Evolutionary conservation across 176 grass and related monocot genomes (phyloP), one percentile per base, ranked within the genome.

Genomic region (Chrysopogon serrulatus): DNA sequence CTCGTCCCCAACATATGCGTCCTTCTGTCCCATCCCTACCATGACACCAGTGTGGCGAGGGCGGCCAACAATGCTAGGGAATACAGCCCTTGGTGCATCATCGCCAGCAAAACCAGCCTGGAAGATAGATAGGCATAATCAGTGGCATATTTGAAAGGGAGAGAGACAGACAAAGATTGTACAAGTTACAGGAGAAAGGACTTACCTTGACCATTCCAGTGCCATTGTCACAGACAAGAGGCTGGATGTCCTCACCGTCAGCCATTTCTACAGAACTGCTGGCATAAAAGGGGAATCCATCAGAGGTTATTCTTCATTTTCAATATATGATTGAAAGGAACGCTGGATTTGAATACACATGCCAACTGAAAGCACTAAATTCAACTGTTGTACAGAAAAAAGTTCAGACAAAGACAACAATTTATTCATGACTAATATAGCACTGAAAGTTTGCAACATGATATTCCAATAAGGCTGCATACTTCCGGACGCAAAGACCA

Each of bases 71-170:
- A 96, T 96, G 70, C 94, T 96, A 76, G 94, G 94, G 83, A 96
- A 96, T 68, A 96, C 94, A 37, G 91, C 88, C 77, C 94, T 93
- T 5, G 91, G 94, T 49, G 91, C 90, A 87, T 96, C 94, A 28
- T 96, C 94, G 43, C 94, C 90, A 31, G 94, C 94, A 18, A 96
- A 96, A 68, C 94, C 94, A 93, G 94, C 94, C 94, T 96, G 17
- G 2, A n/a, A 56, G 19, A 57, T 23, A 28, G 54, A 21, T 61
- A 27, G 31, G 34, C 17, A 73, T 26, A 4, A 74, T n/a, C 45
- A 74, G 18, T 53, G 11, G 5, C 4, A 39, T 43, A 73, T 10
- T 77, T 12, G n/a, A n/a, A n/a, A 39, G 36, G 51, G 19, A 69
- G 32, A 32, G 0, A 26, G 19, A 41, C 19, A 51, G 33, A 33